phyloP scores from a whole-genome alignment of 106 monocot genomes.

The Phalaenopsis aphrodite region DNA sequence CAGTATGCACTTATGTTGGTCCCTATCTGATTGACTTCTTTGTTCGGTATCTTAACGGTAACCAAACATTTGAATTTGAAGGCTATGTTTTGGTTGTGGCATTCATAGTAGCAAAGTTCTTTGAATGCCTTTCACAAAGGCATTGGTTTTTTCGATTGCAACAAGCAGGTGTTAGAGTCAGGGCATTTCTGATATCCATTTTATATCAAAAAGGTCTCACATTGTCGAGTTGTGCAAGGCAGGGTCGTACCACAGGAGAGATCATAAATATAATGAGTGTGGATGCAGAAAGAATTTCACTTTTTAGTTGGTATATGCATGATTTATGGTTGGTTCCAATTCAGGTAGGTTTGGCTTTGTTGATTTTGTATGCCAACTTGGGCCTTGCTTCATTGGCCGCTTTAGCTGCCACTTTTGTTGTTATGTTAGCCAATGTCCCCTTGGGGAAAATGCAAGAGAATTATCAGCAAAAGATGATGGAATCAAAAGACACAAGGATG shows the following conservation, averaged over 20 bases:
- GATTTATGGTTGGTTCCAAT: conserved; percentile 51
- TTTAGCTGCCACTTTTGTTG: conserved; percentile 35
- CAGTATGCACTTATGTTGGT: conserved; percentile 29
- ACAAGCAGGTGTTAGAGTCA: conserved; percentile 24
- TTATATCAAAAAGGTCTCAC: conserved; percentile 60
- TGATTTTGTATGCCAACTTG: conserved; percentile 40
- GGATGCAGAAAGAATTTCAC: conserved; percentile 38
- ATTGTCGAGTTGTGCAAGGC: conserved; percentile 38
- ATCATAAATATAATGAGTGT: conserved; percentile 58
- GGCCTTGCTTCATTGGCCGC: conserved; percentile 54
- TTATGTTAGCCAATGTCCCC: conserved; percentile 56
- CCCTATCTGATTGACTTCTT: conserved; percentile 43
- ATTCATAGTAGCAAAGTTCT: conserved; percentile 38
- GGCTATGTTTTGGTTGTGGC: conserved; percentile 43
- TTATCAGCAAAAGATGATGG: conserved; percentile 52
- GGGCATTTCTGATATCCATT: conserved; percentile 30
- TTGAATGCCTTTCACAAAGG: conserved; percentile 44
- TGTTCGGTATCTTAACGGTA: conserved; percentile 36
- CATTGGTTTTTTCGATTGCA: conserved; percentile 50
- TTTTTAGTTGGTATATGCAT: conserved; percentile 44
- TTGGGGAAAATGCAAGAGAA: conserved; percentile 39
- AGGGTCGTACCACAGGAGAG: conserved; percentile 45
- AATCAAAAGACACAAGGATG: conserved; percentile 49
- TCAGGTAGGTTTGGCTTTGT: conserved; percentile 39
- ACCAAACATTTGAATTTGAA: conserved; percentile 10